These are phyloP conservation scores for Chamaecyparis obtusa DNA, from an alignment of 75 land plant genomes.

Conservation along the genomic window DNA sequence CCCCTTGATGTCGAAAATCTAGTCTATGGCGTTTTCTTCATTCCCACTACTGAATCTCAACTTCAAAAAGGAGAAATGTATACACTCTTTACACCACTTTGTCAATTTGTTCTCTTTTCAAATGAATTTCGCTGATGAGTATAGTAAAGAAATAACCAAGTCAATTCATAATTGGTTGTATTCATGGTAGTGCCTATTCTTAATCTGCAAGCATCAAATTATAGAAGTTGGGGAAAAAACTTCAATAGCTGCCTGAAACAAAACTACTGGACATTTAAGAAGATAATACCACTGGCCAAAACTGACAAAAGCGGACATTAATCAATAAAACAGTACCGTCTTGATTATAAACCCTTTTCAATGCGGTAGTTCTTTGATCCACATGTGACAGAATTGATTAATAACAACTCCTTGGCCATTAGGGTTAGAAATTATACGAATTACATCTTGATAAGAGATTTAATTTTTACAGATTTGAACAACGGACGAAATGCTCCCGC, in stretches of 20 bases:
- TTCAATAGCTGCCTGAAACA: neutral
- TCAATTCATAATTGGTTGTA: neutral
- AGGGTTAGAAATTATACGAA: neutral
- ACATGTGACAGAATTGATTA: neutral
- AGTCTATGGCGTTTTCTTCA: neutral
- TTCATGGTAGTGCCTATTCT: neutral
- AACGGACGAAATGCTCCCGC: constrained; percentile 16
- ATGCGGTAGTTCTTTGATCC: neutral
- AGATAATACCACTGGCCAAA: neutral
- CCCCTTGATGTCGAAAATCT: neutral
- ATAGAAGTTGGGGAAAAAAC: neutral
- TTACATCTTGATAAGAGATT: neutral
- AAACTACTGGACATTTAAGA: neutral
- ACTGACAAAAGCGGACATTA: neutral
- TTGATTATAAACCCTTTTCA: neutral
- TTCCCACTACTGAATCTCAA: neutral
- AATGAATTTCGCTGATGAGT: neutral
- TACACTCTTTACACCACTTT: neutral
- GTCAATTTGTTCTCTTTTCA: neutral
- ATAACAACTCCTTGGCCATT: neutral
- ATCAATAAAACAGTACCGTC: neutral
- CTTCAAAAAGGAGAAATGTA: neutral
- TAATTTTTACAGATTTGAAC: neutral
- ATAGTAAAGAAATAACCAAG: neutral
- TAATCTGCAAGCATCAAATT: no score